Evolutionary conservation across 1,284 basidiomycete species (phyloP), one percentile per base, ranked within the genome.

Genomic region (Coniophora puteana): DNA sequence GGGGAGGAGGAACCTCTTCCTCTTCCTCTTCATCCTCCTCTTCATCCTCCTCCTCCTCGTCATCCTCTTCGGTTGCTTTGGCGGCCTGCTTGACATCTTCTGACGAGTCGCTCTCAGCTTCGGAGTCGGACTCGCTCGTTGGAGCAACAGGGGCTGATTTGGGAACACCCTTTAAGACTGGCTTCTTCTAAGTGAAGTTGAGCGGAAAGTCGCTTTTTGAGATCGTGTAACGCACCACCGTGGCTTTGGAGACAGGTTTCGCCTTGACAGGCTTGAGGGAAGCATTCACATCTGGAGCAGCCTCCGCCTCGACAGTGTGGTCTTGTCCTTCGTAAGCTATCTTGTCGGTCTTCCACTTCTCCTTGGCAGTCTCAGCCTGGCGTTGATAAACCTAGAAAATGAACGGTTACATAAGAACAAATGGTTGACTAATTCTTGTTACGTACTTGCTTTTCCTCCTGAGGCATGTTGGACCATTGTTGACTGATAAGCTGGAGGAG

Each of bases 381-480:
- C 42, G 24, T 34, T 25, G 36, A 35, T 16, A 25, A 28, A n/a
- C n/a, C n/a, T n/a, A n/a, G n/a, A 44, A 45, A 40, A 55, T 13
- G 18, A 13, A n/a, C 30, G 33, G 40, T 41, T 35, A 53, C 23
- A 30, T 22, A 12, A 28, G 10, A 30, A 25, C 4, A 25, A n/a
- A n/a, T n/a, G n/a, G n/a, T n/a, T n/a, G n/a, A n/a, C n/a, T n/a
- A n/a, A n/a, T n/a, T n/a, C 4, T 29, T 23, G 21, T 26, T 1
- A 58, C 74, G 48, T 49, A 92, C 92, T 65, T 83, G 74, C 64
- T 89, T 93, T 55, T 87, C 72, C 6, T 76, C 76, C 7, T 78
- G 71, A 16, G 72, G 54, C 70, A 96, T 76, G 5, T 64, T 65
- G 36, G 72, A 69, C 93, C 93, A 97, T 50, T 77, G 72, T 47